Base-by-base conservation (phyloP, 495 filamentous ascomycete species). In the Aspergillus bridgeri region DNA sequence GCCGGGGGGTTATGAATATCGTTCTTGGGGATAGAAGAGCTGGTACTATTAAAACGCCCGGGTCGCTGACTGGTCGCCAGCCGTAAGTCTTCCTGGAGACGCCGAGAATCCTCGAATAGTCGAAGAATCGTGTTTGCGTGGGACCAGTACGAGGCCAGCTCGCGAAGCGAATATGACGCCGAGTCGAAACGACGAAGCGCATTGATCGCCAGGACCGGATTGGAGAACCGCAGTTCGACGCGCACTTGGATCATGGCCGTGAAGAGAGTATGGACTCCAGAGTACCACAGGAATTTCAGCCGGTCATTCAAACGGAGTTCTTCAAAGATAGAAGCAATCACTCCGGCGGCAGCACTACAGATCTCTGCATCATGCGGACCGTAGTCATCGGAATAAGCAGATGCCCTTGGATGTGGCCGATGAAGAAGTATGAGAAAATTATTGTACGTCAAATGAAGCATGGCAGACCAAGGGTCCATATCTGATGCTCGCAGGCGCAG, bases 341-440 rank as follows among this genome's bases (percentile, higher is more conserved):
- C 77, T 11, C 74, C 70, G 6, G 77, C 73, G 11, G 77, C 75
- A 18, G 72, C 74, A 58, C 71, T 77, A 58, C 75, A 79, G 22
- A 79, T 79, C 51, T 76, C 74, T 8, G 74, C 71, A 51, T 79
- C 76, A 55, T 78, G 72, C 2, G 73, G 71, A 13, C 72, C 72
- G 44, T 77, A 77, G 56, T 77, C 73, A 33, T 78, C 73, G 15
- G 75, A 77, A 50, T 76, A 74, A 2, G 75, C 74, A 1, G 76
- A 75, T 24, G 72, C 72, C 58, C 69, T 63, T 51, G 73, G 74
- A 58, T 79, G 76, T 11, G 76, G 76, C 48, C 77, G 74, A 67
- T 81, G 75, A n/a, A 79, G 65, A 11, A 79, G 65, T 45, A 81
- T 77, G n/a, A 81, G 68, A 58, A 79, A 75, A 48, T 79, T 79